Conservation (phyloP, 441 rosid genomes). For the Arabidopsis lyrata region DNA sequence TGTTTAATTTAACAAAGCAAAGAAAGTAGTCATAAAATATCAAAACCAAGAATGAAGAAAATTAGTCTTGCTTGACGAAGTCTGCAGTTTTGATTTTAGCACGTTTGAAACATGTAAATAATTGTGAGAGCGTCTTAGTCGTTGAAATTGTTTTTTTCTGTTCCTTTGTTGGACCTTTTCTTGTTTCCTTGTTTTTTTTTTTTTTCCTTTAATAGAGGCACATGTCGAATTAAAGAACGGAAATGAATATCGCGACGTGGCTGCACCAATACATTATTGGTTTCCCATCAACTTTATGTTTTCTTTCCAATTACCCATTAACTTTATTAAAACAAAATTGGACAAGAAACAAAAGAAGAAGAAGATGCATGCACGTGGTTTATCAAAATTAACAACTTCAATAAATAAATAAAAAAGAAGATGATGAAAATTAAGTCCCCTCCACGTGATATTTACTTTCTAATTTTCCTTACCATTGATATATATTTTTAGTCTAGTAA, state of each 20-base stretch:
- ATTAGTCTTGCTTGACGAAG: slow-evolving; percentile 3
- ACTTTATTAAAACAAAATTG: background rate
- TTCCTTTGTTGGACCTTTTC: slow-evolving; percentile 28
- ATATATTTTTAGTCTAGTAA: slow-evolving; percentile 1
- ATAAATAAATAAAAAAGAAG: background rate
- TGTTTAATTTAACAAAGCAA: background rate
- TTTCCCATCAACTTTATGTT: slow-evolving; percentile 19
- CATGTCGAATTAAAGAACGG: slow-evolving; percentile 34
- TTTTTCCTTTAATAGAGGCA: slow-evolving; percentile 36
- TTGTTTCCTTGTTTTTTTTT: slow-evolving; percentile 29
- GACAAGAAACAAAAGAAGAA: background rate
- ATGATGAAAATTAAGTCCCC: slow-evolving; percentile 9
- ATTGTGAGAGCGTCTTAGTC: slow-evolving; percentile 11
- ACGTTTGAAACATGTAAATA: slow-evolving; percentile 39
- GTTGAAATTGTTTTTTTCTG: slow-evolving; percentile 35
- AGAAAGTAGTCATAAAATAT: background rate
- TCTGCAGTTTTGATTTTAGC: slow-evolving; percentile 3
- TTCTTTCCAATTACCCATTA: background rate
- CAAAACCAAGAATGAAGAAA: background rate
- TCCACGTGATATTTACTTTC: slow-evolving; percentile 29
- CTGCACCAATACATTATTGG: slow-evolving; percentile 19
- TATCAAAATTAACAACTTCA: slow-evolving; percentile 27
- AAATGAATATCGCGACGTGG: slow-evolving; percentile 26
- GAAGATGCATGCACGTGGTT: slow-evolving; percentile 40
- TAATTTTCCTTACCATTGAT: background rate